Base-by-base conservation (phyloP, 805 yeast genomes). In the Jamesozyma lodderae region DNA sequence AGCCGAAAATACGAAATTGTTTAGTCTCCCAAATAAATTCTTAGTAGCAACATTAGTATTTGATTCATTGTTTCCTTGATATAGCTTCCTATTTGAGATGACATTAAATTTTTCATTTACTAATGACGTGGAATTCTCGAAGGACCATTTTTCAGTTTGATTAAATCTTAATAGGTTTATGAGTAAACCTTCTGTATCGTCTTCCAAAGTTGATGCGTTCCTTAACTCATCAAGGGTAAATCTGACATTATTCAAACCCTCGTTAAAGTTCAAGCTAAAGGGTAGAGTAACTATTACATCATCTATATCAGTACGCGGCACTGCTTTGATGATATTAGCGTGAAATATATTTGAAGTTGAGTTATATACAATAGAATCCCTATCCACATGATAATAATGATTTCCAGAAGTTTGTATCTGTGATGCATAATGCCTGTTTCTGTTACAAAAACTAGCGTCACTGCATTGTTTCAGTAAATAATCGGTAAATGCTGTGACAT, bases 371-470 rank as follows among this genome's bases (percentile, higher is more conserved):
- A 75, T 41, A 1, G 66, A 48, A 3, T 53, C 41, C 7, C 57
- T 48, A 41, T 70, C 74, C 27, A 72, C 45, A 2, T 66, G 53
- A 46, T 73, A 72, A 22, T 68, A 63, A 1, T 67, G 55, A 16
- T 57, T 57, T 31, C 58, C 62, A 1, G 53, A 45, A 14, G 46
- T 47, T 5, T 45, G 40, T 5, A 73, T 64, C 33, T 66, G 55
- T 2, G 53, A 43, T 1, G 85, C 83, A 53, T 72, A 85, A 41
- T 74, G 76, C 39, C 90, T 66, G 52, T 88, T 84, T 58, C 97
- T 70, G 35, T 69, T 61, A 55, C 97, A 88, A 55, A 88, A 87
- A 6, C 95, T 94, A 14, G 86, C 73, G 51, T 81, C 79, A 5
- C 68, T 75, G 59, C 97, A 88, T 11, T 68, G 74, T 54, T 85